Base-by-base conservation (phyloP, 2,329 filamentous ascomycete species). In the Ophioceras dolichostomum region DNA sequence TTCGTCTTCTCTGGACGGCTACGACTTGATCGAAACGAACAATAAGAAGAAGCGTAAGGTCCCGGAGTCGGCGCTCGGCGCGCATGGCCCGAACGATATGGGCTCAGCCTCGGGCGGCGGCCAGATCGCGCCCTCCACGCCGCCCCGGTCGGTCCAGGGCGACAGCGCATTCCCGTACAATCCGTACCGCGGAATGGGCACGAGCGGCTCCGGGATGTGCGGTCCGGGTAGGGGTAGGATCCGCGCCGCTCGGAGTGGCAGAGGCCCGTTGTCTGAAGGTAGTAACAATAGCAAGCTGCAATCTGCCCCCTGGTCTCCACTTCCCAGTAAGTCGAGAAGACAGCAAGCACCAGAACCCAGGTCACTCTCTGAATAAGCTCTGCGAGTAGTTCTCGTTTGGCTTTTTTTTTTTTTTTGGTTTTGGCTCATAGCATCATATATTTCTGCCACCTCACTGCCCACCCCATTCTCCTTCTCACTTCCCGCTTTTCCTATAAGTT, bases 41-140 rank as follows among this genome's bases (percentile, higher is more conserved):
- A 98, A 98, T 56, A 98, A 98, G 62, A 98, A 96, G 67, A 96
- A 98, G 60, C 76, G 91, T 47, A 98, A 98, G 62, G 96, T 98
- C 27, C 91, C 91, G 0, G 83, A 84, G 49, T 67, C 77, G 12
- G 73, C 58, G 4, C 47, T 68, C 16, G 63, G 60, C 36, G 58
- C 59, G 6, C 67, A 70, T 41, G 50, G 52, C 4, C 45, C 59
- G 14, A 56, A 49, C 30, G 61, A 65, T 21, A 19, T 33, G 13
- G 35, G 35, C 10, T 20, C 34, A 21, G 43, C 40, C 13, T 39
- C 41, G 21, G 46, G 56, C 9, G 46, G 8, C 22, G 7, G 8
- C 8, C 35, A 37, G 28, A 22, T 30, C n/a, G 24, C 35, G n/a
- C 35, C 35, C 4, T 37, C 35, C 7, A 37, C 35, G 14, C 35